phyloP scores from a whole-genome alignment of 164 flowering plant species.

The Nymphaea colorata region DNA sequence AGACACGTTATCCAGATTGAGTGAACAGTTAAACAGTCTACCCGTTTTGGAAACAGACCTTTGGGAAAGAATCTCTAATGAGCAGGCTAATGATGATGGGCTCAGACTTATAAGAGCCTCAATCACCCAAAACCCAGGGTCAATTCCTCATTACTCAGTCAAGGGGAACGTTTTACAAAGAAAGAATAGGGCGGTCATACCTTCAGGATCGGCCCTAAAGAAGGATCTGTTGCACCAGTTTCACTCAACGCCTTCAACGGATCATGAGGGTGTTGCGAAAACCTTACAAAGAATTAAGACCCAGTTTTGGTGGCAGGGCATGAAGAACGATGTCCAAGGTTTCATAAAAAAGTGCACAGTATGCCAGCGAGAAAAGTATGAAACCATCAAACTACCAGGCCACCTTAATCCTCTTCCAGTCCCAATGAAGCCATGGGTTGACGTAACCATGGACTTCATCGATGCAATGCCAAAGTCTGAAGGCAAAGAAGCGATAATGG shows the following conservation, averaged over 20 bases:
- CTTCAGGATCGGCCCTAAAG: no score
- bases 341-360: background rate
- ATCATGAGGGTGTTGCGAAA: background rate
- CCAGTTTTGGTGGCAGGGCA: background rate
- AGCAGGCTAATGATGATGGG: no score
- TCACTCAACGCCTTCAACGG: background rate
- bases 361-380: background rate
- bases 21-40: background rate
- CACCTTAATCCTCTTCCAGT: background rate
- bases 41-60: no score
- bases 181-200: no score
- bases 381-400: background rate
- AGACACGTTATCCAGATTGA: background rate
- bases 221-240: no score
- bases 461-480: background rate
- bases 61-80: no score
- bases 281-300: no score
- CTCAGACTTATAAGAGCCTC: no score
- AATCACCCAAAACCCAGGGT: no score
- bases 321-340: background rate
- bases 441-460: slow-evolving; percentile 1
- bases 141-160: no score
- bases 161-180: no score
- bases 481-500: background rate
- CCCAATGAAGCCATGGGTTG: background rate